Evolutionary conservation across 148 eudicot species (phyloP), one percentile per base, ranked within the genome.

Genomic region (Vaccinium macrocarpon): DNA sequence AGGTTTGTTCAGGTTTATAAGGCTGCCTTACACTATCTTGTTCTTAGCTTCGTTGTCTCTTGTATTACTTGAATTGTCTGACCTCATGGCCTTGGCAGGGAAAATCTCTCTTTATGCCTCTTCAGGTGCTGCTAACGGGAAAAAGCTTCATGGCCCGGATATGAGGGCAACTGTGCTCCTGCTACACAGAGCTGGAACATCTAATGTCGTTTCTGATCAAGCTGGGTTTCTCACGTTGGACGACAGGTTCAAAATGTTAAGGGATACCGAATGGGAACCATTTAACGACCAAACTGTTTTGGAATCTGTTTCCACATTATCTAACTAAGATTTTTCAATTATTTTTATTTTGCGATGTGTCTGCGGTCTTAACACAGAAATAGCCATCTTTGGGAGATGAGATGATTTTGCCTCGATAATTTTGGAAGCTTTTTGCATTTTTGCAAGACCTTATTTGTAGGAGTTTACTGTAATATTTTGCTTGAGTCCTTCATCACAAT

Each of bases 101-200:
- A 25, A 96, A 94, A 90, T 92, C 90, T 76, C 95, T 96, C 35
- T 94, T 96, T 92, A 92, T 96, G 97, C 99, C 99, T 79, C 95
- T 96, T 21, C 92, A 98, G 82, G 94, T 96, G 79, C 83, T 94
- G 89, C 87, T 96, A 56, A 94, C 97, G 46, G 99, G n/a, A n/a
- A n/a, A 83, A 93, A 94, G 90, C 93, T 96, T 56, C 99, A 96
- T 75, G 99, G 99, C 50, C 99, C 99, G 21, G 98, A 96, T 15
- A 96, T 94, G 94, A 98, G 91, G 18, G 61, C 90, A 56, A 84
- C 92, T 87, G 84, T 94, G 70, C 72, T 91, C 82, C 84, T 96
- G 64, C 81, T 96, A 78, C 84, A 93, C 84, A 88, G 86, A 88
- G 97, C 94, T 19, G 93, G 94, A 76, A 86, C 84, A 11, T 81